Percentiles rank a stretch among this genome's conserved stretches.
phyloP scores from a whole-genome alignment of 2,329 filamentous ascomycete genomes.

The Hypoxylon sp. region DNA sequence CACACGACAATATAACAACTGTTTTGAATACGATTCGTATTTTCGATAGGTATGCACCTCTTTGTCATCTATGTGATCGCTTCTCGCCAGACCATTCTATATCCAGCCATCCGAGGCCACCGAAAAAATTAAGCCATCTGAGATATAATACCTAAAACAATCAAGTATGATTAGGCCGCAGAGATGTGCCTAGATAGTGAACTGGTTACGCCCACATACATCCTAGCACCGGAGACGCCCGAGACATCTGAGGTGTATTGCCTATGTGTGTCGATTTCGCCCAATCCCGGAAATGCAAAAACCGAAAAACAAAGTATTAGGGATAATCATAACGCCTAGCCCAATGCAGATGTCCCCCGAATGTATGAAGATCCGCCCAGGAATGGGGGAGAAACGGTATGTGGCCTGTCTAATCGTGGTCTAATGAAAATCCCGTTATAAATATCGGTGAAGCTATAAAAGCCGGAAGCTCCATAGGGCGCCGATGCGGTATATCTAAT shows the following conservation, averaged over 20 bases:
- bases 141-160: conserved; percentile 6
- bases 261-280: conserved; percentile 10
- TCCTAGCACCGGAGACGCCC: conserved; percentile 12
- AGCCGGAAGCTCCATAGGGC: conserved; percentile 3
- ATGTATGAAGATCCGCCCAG: conserved; percentile 13
- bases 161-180: conserved; percentile 7
- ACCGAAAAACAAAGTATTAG: conserved; percentile 3
- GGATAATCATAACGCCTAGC: conserved; percentile 32
- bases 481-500: conserved; percentile 42
- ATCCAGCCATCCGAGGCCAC: conserved; percentile 9
- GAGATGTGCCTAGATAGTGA: neutral
- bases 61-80: conserved; percentile 4
- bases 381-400: conserved; percentile 10
- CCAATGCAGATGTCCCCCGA: conserved; percentile 30
- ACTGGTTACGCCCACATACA: conserved; percentile 1
- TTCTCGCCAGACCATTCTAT: conserved; percentile 17
- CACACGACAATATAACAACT: neutral
- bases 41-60: conserved; percentile 12
- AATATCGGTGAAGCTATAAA: conserved; percentile 11
- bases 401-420: conserved; percentile 38
- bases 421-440: conserved; percentile 35
- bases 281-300: conserved; percentile 28
- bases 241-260: conserved; percentile 7
- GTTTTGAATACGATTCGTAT: conserved; percentile 25
- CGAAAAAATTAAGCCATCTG: conserved; percentile 4